These are phyloP conservation scores for Lactarius akahatsu DNA, from an alignment of 768 basidiomycete genomes.

Conservation along the genomic window DNA sequence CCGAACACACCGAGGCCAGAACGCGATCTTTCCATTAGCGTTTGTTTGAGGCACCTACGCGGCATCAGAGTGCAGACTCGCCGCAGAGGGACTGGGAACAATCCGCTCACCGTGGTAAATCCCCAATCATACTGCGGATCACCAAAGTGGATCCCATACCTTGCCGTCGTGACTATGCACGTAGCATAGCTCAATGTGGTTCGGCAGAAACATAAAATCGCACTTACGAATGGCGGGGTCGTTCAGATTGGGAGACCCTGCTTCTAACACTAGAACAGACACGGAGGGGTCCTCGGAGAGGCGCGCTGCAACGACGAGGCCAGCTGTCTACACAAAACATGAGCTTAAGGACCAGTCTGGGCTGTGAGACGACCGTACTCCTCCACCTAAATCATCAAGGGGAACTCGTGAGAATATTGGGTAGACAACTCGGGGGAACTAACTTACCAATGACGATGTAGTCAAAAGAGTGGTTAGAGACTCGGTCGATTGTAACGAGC, in stretches of 20 bases:
- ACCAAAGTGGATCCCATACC: background rate
- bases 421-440: no score
- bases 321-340: constrained; percentile 17
- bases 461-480: constrained; percentile 26
- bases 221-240: constrained; percentile 20
- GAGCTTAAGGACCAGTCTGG: background rate
- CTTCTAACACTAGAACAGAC: constrained; percentile 28
- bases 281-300: constrained; percentile 25
- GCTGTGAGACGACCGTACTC: background rate
- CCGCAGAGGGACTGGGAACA: background rate
- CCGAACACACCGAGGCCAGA: constrained; percentile 12
- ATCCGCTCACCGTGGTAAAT: constrained; percentile 13
- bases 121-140: constrained; percentile 22
- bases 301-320: constrained; percentile 28
- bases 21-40: background rate
- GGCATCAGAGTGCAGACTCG: background rate
- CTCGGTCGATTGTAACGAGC: constrained; percentile 25
- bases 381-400: constrained; percentile 15
- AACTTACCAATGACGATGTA: constrained; percentile 28
- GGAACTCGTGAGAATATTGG: background rate
- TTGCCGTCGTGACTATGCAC: constrained; percentile 7
- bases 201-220: background rate
- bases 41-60: constrained; percentile 20
- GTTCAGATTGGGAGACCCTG: constrained; percentile 21
- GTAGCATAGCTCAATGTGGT: background rate